Evolutionary conservation across 2,329 filamentous ascomycete species (phyloP), one percentile per base, ranked within the genome.

Genomic region (Aspergillus pseudotamarii): DNA sequence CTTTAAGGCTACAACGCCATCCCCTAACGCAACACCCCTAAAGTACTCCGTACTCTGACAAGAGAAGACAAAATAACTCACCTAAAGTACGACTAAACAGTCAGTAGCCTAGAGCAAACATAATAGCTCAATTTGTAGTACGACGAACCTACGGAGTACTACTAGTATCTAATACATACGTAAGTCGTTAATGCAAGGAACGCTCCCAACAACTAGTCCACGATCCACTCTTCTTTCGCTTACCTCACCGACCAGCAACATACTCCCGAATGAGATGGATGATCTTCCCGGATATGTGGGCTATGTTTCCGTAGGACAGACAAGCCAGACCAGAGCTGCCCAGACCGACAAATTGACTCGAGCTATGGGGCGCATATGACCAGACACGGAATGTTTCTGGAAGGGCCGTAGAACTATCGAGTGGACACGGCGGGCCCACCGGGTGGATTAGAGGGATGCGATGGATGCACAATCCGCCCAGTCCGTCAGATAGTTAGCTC

Each of bases 391-490:
- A 69, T 62, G 36, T 57, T 70, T 70, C 68, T 69, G 63, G 68
- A 70, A 70, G 68, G 59, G 50, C 55, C 66, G 67, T 64, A 69
- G 67, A 66, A 66, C 45, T 57, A 51, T 38, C 21, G 55, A 57
- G 58, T 59, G 48, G 58, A 32, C 36, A 59, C 26, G 3, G 46
- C 32, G 45, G 46, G 46, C 23, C 45, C 57, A 36, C 48, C 46
- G 30, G 56, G 57, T 38, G 43, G 43, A 58, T 58, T 56, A 51
- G 28, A 58, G 21, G 56, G 26, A 54, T n/a, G 26, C 23, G 34
- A 55, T 55, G 30, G 51, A 55, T 38, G 30, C 19, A 55, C 51
- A 23, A 55, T 23, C 51, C 50, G 50, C 28, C n/a, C 50, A 53
- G 50, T 53, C 50, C n/a, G 51, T 55, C n/a, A 55, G n/a, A n/a